phyloP scores from a whole-genome alignment of 2,329 filamentous ascomycete species.

The Ceratocystis cubensis region DNA sequence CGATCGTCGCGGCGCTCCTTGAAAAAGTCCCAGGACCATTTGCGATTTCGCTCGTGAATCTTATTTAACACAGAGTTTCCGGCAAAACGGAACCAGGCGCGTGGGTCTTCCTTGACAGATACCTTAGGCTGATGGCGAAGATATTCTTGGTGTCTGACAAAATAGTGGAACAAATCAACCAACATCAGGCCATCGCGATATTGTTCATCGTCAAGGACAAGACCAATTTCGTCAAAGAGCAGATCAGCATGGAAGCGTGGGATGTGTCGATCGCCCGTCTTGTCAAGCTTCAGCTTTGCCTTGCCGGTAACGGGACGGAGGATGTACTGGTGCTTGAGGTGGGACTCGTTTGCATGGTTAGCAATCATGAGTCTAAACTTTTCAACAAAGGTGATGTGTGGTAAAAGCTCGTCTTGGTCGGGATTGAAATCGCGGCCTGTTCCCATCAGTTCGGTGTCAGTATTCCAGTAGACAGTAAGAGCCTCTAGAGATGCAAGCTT shows the following conservation, averaged over 20 bases:
- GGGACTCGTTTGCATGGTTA: conserved; percentile 27
- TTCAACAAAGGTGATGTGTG: conserved; percentile 64
- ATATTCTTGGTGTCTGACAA: conserved; percentile 94
- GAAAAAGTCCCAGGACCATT: conserved; percentile 95
- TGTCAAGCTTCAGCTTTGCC: conserved; percentile 89
- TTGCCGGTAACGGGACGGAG: conserved; percentile 90
- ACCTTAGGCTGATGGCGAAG: conserved; percentile 81
- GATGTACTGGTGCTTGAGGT: conserved; percentile 70
- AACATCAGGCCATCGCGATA: conserved; percentile 97
- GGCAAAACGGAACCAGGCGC: conserved; percentile 86
- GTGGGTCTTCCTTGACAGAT: conserved; percentile 74
- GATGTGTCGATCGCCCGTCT: conserved; percentile 64
- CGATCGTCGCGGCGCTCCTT: conserved; percentile 84
- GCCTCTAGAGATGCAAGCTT: conserved; percentile 87
- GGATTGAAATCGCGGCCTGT: conserved; percentile 56
- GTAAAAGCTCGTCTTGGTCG: conserved; percentile 44
- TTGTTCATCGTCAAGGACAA: conserved; percentile 94
- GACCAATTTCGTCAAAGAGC: conserved; percentile 91
- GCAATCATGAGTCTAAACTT: conserved; percentile 65
- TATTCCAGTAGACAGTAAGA: conserved; percentile 95
- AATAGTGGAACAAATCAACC: conserved; percentile 96
- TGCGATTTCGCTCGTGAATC: conserved; percentile 84
- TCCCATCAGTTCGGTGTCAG: conserved; percentile 72
- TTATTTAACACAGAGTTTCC: conserved; percentile 79
- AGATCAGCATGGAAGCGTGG: conserved; percentile 85